These are phyloP conservation scores for Termitomyces bulborhizus DNA, from an alignment of 768 basidiomycete genomes.

Conservation along the genomic window DNA sequence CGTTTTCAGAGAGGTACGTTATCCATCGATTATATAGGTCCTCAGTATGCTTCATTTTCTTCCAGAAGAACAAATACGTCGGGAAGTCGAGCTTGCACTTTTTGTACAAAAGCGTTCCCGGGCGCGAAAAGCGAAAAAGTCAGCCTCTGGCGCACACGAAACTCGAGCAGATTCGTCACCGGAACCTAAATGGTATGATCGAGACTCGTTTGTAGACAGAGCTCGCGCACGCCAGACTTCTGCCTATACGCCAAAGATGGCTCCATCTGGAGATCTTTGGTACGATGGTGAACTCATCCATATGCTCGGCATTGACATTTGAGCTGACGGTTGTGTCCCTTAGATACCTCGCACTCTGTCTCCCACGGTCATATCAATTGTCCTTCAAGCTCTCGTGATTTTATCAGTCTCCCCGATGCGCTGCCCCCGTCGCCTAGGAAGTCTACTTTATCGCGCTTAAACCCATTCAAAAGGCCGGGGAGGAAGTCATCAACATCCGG, in stretches of 20 bases:
- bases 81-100: conserved; percentile 8
- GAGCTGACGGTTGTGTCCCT: not conserved
- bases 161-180: not conserved
- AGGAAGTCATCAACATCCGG: not conserved
- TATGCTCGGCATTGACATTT: not conserved
- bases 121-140: conserved; percentile 2
- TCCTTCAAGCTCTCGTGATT: not conserved
- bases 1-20: conserved; percentile 2
- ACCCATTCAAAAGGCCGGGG: not conserved
- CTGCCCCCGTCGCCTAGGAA: not conserved
- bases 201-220: not conserved
- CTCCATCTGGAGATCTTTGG: not conserved
- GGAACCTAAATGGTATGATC: not conserved
- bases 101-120: conserved; percentile 2
- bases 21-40: not conserved
- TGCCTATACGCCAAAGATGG: not conserved
- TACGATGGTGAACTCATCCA: not conserved
- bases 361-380: not conserved
- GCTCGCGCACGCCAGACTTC: not conserved
- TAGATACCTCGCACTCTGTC: not conserved
- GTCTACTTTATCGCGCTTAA: not conserved
- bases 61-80: conserved; percentile 4
- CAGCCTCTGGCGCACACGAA: not conserved
- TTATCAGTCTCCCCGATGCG: not conserved
- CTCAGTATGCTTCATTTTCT: not conserved